A percentile compares a stretch with the other conserved stretches of the same genome.
Conservation (phyloP, 352 stramenopile genomes). For the Phytophthora foliorum region DNA sequence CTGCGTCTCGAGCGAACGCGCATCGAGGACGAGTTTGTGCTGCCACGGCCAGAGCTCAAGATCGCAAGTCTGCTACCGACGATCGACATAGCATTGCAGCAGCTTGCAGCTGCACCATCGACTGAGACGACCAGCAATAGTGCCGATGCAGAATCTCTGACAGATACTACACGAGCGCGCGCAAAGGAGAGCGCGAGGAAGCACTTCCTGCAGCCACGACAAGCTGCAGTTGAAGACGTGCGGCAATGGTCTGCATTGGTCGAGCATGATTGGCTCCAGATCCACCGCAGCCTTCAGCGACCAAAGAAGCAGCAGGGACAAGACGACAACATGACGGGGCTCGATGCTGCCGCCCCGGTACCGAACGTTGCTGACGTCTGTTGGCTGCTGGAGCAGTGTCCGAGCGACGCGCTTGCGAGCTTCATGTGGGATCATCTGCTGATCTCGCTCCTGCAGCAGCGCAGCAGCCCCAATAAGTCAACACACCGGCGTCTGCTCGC, state of each 20-base stretch:
- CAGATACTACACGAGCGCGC: constrained; percentile 3
- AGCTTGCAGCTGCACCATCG: constrained; percentile 16
- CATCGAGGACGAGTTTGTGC: constrained; percentile 62
- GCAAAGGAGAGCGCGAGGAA: constrained; percentile 29
- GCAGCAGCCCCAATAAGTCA: background rate
- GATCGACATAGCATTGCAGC: constrained; percentile 33
- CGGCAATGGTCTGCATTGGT: constrained; percentile 43
- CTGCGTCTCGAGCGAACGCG: constrained; percentile 24
- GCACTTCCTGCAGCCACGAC: constrained; percentile 40
- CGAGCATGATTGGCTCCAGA: constrained; percentile 55
- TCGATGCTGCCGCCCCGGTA: background rate
- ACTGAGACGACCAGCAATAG: background rate
- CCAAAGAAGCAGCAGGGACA: background rate
- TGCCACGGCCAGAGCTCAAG: constrained; percentile 52
- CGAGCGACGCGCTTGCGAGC: constrained; percentile 46
- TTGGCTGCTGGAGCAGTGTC: constrained; percentile 49
- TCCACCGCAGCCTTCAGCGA: constrained; percentile 33
- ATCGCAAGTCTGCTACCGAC: constrained; percentile 51
- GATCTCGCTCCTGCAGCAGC: constrained; percentile 38
- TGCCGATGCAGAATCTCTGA: background rate
- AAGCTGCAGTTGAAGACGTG: constrained; percentile 33
- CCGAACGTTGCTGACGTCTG: constrained; percentile 37
- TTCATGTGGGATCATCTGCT: constrained; percentile 74
- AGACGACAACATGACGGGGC: constrained; percentile 9
- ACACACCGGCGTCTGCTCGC: constrained; percentile 26